phyloP scores from a whole-genome alignment of 1,284 basidiomycete species.

The Fomes fomentarius region DNA sequence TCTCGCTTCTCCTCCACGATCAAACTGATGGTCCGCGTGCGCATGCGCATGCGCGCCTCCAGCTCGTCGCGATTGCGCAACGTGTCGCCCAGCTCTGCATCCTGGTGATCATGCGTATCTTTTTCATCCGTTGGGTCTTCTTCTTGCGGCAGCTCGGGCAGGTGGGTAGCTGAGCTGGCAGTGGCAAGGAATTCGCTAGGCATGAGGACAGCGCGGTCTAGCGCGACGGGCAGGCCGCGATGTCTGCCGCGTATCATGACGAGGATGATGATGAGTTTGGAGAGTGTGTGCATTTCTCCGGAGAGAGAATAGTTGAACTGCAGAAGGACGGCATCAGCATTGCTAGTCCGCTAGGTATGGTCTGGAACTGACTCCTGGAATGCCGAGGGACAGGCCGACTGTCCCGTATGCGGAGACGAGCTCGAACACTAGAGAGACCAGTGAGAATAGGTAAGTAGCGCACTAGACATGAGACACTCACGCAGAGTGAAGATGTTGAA shows the following conservation, averaged over 20 bases:
- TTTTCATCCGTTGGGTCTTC: neutral
- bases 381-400: slow-evolving; percentile 74
- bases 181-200: slow-evolving; percentile 35
- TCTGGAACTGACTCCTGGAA: slow-evolving; percentile 49
- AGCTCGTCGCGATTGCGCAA: slow-evolving; percentile 11
- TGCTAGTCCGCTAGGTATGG: no score
- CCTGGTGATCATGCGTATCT: neutral
- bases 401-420: slow-evolving; percentile 71
- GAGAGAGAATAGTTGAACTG: slow-evolving; percentile 66
- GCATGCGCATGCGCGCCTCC: slow-evolving; percentile 16
- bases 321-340: neutral
- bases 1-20: slow-evolving; percentile 18
- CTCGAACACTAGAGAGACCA: slow-evolving; percentile 69
- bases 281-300: slow-evolving; percentile 67
- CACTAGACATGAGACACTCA: slow-evolving; percentile 8
- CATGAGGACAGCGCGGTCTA: slow-evolving; percentile 66
- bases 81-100: neutral
- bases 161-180: neutral
- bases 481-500: slow-evolving; percentile 63
- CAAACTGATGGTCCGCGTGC: slow-evolving; percentile 19
- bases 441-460: neutral
- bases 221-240: slow-evolving; percentile 71
- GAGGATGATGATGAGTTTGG: slow-evolving; percentile 73
- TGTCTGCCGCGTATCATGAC: slow-evolving; percentile 83
- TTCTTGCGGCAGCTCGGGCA: neutral